These are phyloP conservation scores for Piper betle DNA, from an alignment of 164 flowering plant genomes.

Conservation along the genomic window DNA sequence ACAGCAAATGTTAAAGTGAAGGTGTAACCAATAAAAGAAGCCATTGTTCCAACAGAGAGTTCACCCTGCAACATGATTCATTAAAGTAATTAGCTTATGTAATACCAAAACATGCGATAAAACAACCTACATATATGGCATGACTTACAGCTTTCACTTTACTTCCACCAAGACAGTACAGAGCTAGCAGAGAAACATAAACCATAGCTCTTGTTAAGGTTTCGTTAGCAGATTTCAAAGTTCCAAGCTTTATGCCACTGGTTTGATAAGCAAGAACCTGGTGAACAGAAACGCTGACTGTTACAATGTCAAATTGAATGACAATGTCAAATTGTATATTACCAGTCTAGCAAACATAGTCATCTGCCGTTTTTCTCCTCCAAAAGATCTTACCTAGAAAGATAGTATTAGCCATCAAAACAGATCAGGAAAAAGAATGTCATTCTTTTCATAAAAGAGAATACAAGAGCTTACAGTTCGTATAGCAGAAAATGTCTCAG, in stretches of 20 bases:
- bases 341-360: conserved; percentile 73
- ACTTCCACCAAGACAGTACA: conserved; percentile 90
- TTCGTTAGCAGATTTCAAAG: conserved; percentile 73
- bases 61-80: conserved; percentile 56
- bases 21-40: conserved; percentile 93
- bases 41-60: conserved; percentile 77
- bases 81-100: not conserved
- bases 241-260: conserved; percentile 87
- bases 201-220: conserved; percentile 82
- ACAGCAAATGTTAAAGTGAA: conserved; percentile 96
- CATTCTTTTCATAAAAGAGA: not conserved
- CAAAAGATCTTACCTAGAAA: conserved; percentile 80
- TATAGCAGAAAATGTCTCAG: conserved; percentile 90
- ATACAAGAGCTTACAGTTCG: conserved; percentile 63
- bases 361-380: conserved; percentile 95
- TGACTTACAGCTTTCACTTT: conserved; percentile 84
- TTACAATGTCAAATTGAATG: not conserved
- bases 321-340: conserved; percentile 5
- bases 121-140: not conserved
- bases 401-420: not conserved
- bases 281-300: conserved; percentile 11
- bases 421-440: not conserved
- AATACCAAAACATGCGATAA: not conserved
- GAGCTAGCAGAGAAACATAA: conserved; percentile 76
- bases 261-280: conserved; percentile 70